These are phyloP conservation scores for Myotisia sp. DNA, from an alignment of 2,329 filamentous ascomycete species.

Conservation along the genomic window DNA sequence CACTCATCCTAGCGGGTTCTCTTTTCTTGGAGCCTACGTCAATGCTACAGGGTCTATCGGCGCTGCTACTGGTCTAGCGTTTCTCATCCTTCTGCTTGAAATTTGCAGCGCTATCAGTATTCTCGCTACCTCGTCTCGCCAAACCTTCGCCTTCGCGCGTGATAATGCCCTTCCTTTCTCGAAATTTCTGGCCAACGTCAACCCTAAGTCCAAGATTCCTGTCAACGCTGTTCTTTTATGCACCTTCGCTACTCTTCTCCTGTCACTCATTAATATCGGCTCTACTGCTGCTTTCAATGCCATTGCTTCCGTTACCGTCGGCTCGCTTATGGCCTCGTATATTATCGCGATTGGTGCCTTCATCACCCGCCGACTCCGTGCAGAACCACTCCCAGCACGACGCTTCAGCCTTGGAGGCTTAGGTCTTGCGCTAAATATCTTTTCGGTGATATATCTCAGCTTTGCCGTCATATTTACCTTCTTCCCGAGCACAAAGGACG, in stretches of 20 bases:
- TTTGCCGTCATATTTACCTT: slow-evolving; percentile 22
- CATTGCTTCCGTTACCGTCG: slow-evolving; percentile 26
- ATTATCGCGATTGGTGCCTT: slow-evolving; percentile 24
- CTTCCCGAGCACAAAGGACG: slow-evolving; percentile 21
- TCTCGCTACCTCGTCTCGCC: slow-evolving; percentile 22
- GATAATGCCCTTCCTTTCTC: slow-evolving; percentile 42
- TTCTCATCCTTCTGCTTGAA: slow-evolving; percentile 19
- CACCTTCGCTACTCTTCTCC: slow-evolving; percentile 17
- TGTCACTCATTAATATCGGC: slow-evolving; percentile 26
- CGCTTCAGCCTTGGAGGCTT: slow-evolving; percentile 17
- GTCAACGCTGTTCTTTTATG: slow-evolving; percentile 18
- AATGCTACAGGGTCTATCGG: slow-evolving; percentile 18
- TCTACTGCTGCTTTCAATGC: slow-evolving; percentile 28
- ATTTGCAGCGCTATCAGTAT: slow-evolving; percentile 22
- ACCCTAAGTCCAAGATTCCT: slow-evolving; percentile 14
- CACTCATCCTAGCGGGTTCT: slow-evolving; percentile 18
- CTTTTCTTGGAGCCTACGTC: slow-evolving; percentile 23
- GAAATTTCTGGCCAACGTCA: slow-evolving; percentile 23
- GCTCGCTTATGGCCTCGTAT: slow-evolving; percentile 27
- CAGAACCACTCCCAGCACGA: slow-evolving; percentile 15
- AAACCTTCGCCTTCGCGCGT: slow-evolving; percentile 32
- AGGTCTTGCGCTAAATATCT: slow-evolving; percentile 22
- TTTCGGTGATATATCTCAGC: slow-evolving; percentile 22
- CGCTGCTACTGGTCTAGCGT: slow-evolving; percentile 17
- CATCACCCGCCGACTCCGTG: slow-evolving; percentile 20